Base-by-base conservation (phyloP, 257 asterid species). In the Nicotiana obtusifolia region DNA sequence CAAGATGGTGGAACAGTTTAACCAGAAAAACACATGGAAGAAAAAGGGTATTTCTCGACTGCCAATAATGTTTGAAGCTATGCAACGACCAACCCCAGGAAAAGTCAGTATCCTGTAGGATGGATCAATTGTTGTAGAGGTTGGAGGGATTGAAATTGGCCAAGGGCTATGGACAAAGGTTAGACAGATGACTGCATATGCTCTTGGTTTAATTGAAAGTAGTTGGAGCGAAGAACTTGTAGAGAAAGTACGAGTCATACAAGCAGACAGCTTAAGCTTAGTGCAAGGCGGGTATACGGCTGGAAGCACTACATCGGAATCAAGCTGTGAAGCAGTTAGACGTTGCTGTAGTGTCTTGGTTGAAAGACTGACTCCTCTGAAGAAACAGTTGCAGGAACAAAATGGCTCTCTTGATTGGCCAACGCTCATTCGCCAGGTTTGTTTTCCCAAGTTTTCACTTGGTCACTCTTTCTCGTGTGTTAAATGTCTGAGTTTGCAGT, bases 131-230 rank as follows among this genome's bases (percentile, higher is more conserved):
- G 94, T 88, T 53, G 97, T 93, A 5, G 97, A 93, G 87, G 91
- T 93, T 30, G 97, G 97, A 73, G 97, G 97, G 52, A 88, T 91
- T 67, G 97, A 93, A 47, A 31, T 93, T 61, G 97, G 97, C 16
- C 97, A 93, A 84, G 97, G 97, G 86, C 88, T 93, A 31, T 90
- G 90, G 92, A 93, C 97, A 9, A 93, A 93, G 90, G 97, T 90
- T 26, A 90, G 83, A 80, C 94, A 93, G 83, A 90, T 86, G 71
- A 82, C 95, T 6, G 97, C 95, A 10, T 90, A 88, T 84, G 91
- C 89, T 77, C 89, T 93, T 30, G 68, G 97, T 86, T 83, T 62
- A 53, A 80, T 90, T 31, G 82, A 82, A 79, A 88, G 95, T 77
- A 89, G 84, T 82, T 92, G 89, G 49, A 84, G 84, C 2, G 82